Evolutionary conservation across 805 yeast genomes (phyloP), one percentile per base, ranked within the genome.

Genomic region (Ogataea ganodermae): DNA sequence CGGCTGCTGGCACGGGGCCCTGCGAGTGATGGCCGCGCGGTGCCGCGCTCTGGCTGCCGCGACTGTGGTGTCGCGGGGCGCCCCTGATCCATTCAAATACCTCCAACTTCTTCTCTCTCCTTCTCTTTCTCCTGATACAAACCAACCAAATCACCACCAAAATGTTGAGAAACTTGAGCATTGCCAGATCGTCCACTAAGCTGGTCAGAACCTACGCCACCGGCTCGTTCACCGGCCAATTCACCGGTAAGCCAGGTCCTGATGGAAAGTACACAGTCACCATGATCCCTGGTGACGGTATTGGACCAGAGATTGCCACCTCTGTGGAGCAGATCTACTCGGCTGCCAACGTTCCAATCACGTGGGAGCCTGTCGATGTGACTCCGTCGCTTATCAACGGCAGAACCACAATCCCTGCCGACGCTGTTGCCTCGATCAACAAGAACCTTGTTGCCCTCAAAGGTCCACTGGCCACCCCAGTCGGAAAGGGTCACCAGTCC

Each of bases 391-490:
- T 94, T 59, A 84, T 89, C 66, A 84, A 92, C 70, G 97, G 97
- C 64, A 84, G 85, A 71, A 91, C 98, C 59, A 84, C 97, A 49
- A 83, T 94, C 61, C 98, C 98, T 56, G 84, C 84, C 59, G 84
- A 83, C 35, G 97, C 98, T 50, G 89, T 94, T 54, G 90, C 87
- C 61, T 87, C 95, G 38, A 91, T 94, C 73, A 89, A 89, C 79
- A 85, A 80, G 73, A 89, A 92, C 78, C 79, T 84, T 74, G 92
- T 94, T 54, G 99, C 98, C 46, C 80, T 94, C 66, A 94, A 94
- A 77, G 99, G 99, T 59, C 98, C 98, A 24, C 77, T 94, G 65
- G 98, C 97, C 46, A 94, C 99, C 33, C 99, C 99, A 48, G 91
- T 92, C 55, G 99, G 97, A 63, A 92, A 92, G 75, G 99, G 99